Evolutionary conservation across 805 yeast genomes (phyloP).

Genomic region (Candida ficus): DNA sequence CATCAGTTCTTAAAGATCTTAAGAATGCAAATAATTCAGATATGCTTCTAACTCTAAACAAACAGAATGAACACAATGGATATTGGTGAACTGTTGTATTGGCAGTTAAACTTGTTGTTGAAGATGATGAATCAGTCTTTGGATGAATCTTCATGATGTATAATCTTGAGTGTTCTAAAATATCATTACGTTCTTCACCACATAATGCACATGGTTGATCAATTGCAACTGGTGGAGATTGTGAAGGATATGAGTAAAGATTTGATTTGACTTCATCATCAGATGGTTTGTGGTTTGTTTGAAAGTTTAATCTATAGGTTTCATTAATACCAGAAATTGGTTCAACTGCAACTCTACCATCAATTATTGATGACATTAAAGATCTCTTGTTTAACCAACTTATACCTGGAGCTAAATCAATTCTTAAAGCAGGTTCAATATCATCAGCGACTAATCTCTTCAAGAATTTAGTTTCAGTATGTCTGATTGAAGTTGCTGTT

Average conservation of each 20-base stretch:
- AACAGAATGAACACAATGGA: slow-evolving; percentile 79
- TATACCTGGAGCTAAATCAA: slow-evolving; percentile 60
- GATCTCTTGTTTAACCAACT: slow-evolving; percentile 58
- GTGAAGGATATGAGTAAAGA: slow-evolving; percentile 38
- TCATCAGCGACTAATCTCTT: slow-evolving; percentile 69
- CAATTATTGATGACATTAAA: slow-evolving; percentile 63
- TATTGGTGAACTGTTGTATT: slow-evolving; percentile 38
- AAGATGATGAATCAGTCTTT: slow-evolving; percentile 14
- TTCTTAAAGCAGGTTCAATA: slow-evolving; percentile 63
- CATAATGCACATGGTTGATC: slow-evolving; percentile 76
- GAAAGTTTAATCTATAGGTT: slow-evolving; percentile 43
- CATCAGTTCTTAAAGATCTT: slow-evolving; percentile 50
- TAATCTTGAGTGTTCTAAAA: slow-evolving; percentile 71
- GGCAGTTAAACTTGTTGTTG: slow-evolving; percentile 8
- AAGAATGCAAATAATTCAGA: slow-evolving; percentile 81
- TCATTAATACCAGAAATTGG: slow-evolving; percentile 85
- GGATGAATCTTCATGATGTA: slow-evolving; percentile 55
- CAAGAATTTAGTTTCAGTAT: slow-evolving; percentile 47
- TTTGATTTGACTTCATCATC: slow-evolving; percentile 27
- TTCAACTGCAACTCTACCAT: slow-evolving; percentile 76
- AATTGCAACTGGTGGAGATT: slow-evolving; percentile 68
- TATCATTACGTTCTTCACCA: slow-evolving; percentile 69
- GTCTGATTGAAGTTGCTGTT: slow-evolving; percentile 30
- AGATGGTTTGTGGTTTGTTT: slow-evolving; percentile 14
- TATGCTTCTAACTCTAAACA: slow-evolving; percentile 69